A percentile compares a stretch with the other conserved stretches of the same genome.
phyloP scores from a whole-genome alignment of 495 filamentous ascomycete species.

The Aspergillus sclerotiicarbonarius region DNA sequence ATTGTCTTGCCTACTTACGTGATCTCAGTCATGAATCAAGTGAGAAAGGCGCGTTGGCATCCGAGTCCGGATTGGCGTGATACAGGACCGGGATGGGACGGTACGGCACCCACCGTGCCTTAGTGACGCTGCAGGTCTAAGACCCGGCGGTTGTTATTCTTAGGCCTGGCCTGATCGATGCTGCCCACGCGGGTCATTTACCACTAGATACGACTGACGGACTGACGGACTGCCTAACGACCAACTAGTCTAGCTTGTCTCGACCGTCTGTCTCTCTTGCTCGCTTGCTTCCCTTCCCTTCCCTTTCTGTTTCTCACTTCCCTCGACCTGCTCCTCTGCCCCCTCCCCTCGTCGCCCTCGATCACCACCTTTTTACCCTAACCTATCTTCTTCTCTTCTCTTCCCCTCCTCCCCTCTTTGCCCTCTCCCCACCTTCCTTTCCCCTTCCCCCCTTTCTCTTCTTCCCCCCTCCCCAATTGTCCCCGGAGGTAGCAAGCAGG shows the following conservation, averaged over 20 bases:
- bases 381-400: background rate
- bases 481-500: too few relatives aligned
- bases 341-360: background rate
- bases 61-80: background rate
- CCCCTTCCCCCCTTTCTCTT: background rate
- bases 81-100: background rate
- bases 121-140: constrained; percentile 24
- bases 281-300: constrained; percentile 5
- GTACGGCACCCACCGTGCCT: constrained; percentile 5
- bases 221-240: constrained; percentile 10
- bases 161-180: constrained; percentile 20
- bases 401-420: background rate
- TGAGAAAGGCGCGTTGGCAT: background rate
- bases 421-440: background rate
- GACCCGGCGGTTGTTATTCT: constrained; percentile 21
- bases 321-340: constrained; percentile 1
- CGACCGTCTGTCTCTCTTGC: constrained; percentile 3
- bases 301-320: constrained; percentile 1
- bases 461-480: background rate
- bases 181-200: constrained; percentile 7
- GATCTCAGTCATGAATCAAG: background rate
- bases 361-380: background rate
- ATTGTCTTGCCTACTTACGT: background rate
- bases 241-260: constrained; percentile 4
- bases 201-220: constrained; percentile 9